Evolutionary conservation across 2,329 filamentous ascomycete species (phyloP).

Genomic region (Xylaria sp.): DNA sequence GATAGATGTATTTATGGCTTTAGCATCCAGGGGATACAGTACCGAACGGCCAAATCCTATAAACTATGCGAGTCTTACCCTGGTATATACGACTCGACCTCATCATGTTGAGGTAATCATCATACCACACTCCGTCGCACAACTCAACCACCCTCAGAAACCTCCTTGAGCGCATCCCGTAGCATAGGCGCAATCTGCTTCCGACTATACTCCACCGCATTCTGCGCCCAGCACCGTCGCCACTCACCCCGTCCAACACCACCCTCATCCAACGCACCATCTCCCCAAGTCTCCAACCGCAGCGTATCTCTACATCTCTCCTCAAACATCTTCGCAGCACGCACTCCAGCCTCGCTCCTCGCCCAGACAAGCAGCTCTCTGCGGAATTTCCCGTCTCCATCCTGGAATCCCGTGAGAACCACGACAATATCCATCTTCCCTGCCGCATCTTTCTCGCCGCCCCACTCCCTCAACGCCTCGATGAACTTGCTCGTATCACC

Average conservation of each 20-base stretch:
- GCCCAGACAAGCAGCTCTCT: conserved; percentile 77
- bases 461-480: conserved; percentile 44
- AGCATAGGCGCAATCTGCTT: conserved; percentile 77
- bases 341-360: conserved; percentile 59
- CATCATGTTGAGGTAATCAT: background rate
- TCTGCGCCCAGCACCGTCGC: conserved; percentile 75
- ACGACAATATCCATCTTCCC: conserved; percentile 69
- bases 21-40: background rate
- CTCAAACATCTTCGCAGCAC: conserved; percentile 67
- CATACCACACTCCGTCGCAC: background rate
- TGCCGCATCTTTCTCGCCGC: conserved; percentile 23
- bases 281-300: conserved; percentile 65
- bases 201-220: conserved; percentile 68
- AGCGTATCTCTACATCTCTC: conserved; percentile 59
- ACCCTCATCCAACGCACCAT: conserved; percentile 57
- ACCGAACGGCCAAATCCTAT: background rate
- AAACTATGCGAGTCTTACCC: background rate
- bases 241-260: conserved; percentile 52
- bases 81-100: background rate
- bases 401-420: conserved; percentile 75
- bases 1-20: background rate
- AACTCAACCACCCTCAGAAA: conserved; percentile 16
- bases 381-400: conserved; percentile 65
- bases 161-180: conserved; percentile 63
- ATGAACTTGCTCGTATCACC: conserved; percentile 59